phyloP scores from a whole-genome alignment of 2,329 filamentous ascomycete species.

The Eutypella sp. region DNA sequence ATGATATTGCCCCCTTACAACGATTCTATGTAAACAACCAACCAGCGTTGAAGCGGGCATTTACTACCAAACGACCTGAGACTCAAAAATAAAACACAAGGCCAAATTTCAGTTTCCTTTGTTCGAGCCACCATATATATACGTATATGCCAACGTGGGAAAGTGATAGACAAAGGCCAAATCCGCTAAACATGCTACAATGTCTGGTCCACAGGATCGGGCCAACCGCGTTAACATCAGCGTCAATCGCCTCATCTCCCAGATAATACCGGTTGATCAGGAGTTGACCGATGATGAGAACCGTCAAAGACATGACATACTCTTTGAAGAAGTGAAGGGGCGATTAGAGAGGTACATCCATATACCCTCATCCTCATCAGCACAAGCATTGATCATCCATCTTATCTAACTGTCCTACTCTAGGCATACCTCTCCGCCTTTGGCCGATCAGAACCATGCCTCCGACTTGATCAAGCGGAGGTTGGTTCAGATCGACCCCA shows the following conservation, averaged over 20 bases:
- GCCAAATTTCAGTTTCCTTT: no score
- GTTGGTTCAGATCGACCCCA: slow-evolving; percentile 72
- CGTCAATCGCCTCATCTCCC: slow-evolving; percentile 72
- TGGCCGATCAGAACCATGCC: slow-evolving; percentile 81
- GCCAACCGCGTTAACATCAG: slow-evolving; percentile 69
- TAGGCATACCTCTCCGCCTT: slow-evolving; percentile 46
- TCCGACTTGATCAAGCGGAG: slow-evolving; percentile 88
- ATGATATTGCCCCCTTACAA: no score
- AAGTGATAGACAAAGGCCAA: no score
- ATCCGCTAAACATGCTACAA: slow-evolving; percentile 37
- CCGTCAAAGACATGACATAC: slow-evolving; percentile 64
- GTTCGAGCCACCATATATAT: no score
- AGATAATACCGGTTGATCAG: slow-evolving; percentile 62
- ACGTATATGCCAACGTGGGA: no score
- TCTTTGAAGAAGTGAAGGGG: slow-evolving; percentile 46
- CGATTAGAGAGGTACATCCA: slow-evolving; percentile 48
- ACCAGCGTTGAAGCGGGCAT: no score
- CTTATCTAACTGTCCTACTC: slow-evolving; percentile 5
- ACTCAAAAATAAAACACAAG: no score
- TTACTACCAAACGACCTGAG: no score
- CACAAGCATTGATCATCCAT: background rate
- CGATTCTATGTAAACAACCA: no score
- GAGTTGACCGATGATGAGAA: slow-evolving; percentile 63
- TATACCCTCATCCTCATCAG: background rate
- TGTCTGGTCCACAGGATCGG: slow-evolving; percentile 52